Evolutionary conservation across 2,329 filamentous ascomycete species (phyloP), one percentile per base, ranked within the genome.

Genomic region (Tolypocladium tropicale): DNA sequence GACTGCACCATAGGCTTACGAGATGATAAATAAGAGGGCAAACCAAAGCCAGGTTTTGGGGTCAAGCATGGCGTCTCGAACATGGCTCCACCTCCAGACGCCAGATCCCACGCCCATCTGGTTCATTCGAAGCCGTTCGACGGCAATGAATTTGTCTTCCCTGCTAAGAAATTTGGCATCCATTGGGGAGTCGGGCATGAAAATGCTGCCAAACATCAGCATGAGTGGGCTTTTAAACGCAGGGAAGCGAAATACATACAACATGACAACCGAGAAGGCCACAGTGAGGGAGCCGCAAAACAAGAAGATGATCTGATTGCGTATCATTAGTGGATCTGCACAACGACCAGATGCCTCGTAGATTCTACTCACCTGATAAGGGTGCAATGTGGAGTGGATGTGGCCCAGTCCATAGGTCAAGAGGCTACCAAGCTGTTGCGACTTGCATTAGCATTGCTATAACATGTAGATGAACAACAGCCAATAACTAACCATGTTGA

Each of bases 1-100:
- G 3, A 28, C 12, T n/a, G n/a, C n/a, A n/a, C n/a, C n/a, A 84
- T 67, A 16, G 5, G 7, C 43, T n/a, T n/a, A 48, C 52, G 78
- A 79, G 59, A 85, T 79, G 52, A 78, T 72, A 46, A 81, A 76
- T 61, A 79, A 74, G 68, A 81, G 71, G n/a, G 65, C 60, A 33
- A 82, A 77, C 78, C 80, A 82, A 28, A 80, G 68, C 78, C 79
- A 85, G 0, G 80, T 83, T 65, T 86, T 85, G 21, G 74, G 60
- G 57, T 85, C 83, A 0, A 75, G 59, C 16, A 78, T 65, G 0
- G 81, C 73, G 61, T 86, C 84, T 51, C 70, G 68, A 4, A 81
- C 69, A 56, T 83, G 79, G n/a, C 73, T 67, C 62, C 72, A 76
- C 23, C 75, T 73, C 77, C 78, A 82, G 57, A 78, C 72, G 6